These are phyloP conservation scores for Phytophthora constricta DNA, from an alignment of 352 stramenopile genomes.

Conservation along the genomic window DNA sequence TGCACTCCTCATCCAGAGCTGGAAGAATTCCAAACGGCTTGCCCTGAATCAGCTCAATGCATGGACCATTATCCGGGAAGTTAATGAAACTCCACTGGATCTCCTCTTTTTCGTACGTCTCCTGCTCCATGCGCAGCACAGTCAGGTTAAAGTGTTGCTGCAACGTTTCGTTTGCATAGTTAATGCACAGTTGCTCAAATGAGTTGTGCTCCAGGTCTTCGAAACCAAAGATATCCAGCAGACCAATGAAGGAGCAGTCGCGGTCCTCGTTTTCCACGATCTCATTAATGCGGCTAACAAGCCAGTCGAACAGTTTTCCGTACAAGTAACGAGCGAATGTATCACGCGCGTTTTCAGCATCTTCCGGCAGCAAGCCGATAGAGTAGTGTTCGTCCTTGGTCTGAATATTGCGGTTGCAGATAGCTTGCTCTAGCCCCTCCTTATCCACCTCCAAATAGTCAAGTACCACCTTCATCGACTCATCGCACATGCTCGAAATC, in stretches of 20 bases:
- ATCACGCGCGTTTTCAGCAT: constrained; percentile 91
- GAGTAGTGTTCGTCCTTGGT: constrained; percentile 92
- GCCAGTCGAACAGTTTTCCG: constrained; percentile 94
- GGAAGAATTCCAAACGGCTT: constrained; percentile 88
- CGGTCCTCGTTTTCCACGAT: constrained; percentile 71
- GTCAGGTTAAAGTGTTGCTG: constrained; percentile 94
- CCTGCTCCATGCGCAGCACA: constrained; percentile 88
- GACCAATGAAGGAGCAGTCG: constrained; percentile 69
- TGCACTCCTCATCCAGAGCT: constrained; percentile 90
- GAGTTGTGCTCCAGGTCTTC: constrained; percentile 91
- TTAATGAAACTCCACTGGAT: constrained; percentile 92
- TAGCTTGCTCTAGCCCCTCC: constrained; percentile 85
- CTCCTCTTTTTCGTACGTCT: constrained; percentile 88
- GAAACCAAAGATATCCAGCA: constrained; percentile 91
- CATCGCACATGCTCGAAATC: constrained; percentile 56
- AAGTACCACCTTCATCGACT: constrained; percentile 85
- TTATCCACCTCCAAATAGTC: constrained; percentile 90
- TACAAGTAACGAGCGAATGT: constrained; percentile 96
- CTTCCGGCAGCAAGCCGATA: constrained; percentile 71
- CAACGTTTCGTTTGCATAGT: constrained; percentile 94
- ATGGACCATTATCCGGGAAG: constrained; percentile 90
- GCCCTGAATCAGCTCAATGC: constrained; percentile 90
- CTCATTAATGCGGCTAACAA: constrained; percentile 89
- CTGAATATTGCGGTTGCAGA: constrained; percentile 94
- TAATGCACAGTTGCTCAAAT: constrained; percentile 96